Percentiles rank a stretch among this genome's conserved stretches.
Conservation (phyloP, 331 rosid species). For the Erythrophleum ivorense region DNA sequence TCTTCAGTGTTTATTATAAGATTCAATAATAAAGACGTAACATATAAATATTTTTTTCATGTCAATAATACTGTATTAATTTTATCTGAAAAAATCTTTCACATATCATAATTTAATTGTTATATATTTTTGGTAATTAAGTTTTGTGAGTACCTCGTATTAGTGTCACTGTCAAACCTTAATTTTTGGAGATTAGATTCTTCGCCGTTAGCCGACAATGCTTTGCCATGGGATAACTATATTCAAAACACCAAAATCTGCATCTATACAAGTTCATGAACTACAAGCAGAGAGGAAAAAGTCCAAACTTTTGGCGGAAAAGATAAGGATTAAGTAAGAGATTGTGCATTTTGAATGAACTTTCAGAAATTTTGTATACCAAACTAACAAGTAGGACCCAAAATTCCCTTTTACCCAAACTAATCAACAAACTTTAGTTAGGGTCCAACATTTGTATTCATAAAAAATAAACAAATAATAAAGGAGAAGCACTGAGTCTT, state of each 20-base stretch:
- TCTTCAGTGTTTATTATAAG: not conserved
- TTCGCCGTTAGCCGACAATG: not conserved
- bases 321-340: not conserved
- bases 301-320: not conserved
- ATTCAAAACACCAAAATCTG: not conserved
- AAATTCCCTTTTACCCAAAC: too few relatives aligned
- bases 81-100: too few relatives aligned
- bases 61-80: too few relatives aligned
- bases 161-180: not conserved
- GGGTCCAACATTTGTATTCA: not conserved
- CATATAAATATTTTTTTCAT: too few relatives aligned
- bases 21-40: too few relatives aligned
- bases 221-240: too few relatives aligned
- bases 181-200: not conserved
- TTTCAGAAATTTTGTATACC: not conserved
- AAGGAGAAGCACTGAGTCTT: not conserved
- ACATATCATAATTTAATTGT: not conserved
- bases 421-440: not conserved
- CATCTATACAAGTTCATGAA: not conserved
- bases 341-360: not conserved
- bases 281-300: not conserved
- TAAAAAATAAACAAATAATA: not conserved
- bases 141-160: not conserved
- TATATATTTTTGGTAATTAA: not conserved
- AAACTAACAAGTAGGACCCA: constrained; percentile 8